Evolutionary conservation across 164 flowering plant species (phyloP).

Genomic region (Vitis amurensis): DNA sequence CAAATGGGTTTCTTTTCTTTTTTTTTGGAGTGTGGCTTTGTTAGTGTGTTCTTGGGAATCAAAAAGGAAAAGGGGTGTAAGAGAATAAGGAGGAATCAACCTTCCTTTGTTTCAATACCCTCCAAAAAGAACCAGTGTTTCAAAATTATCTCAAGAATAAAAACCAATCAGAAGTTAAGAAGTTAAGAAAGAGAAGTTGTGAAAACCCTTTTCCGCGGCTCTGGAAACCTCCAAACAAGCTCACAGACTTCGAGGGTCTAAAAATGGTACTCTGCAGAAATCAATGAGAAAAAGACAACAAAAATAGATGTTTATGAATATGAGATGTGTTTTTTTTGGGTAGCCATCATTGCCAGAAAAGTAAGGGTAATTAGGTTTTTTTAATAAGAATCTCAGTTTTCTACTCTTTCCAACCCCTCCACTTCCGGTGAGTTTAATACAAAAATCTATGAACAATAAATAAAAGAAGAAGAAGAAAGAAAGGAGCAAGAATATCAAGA

Average conservation of each 20-base stretch:
- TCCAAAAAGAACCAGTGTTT: constrained; percentile 24
- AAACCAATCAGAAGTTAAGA: not conserved
- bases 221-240: constrained; percentile 23
- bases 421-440: constrained; percentile 7
- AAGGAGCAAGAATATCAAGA: not conserved
- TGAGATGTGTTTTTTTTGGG: not conserved
- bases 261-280: constrained; percentile 15
- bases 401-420: not conserved
- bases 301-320: constrained; percentile 4
- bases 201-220: not conserved
- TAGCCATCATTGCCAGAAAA: constrained; percentile 7
- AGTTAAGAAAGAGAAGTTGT: constrained; percentile 7
- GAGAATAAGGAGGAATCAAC: constrained; percentile 43
- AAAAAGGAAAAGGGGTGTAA: constrained; percentile 16
- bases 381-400: constrained; percentile 24
- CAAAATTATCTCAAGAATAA: constrained; percentile 10
- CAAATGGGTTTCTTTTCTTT: not conserved
- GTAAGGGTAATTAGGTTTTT: constrained; percentile 11
- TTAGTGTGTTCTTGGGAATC: constrained; percentile 14
- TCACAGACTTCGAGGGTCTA: constrained; percentile 33
- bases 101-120: constrained; percentile 27
- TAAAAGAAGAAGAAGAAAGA: too few relatives aligned
- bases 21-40: not conserved
- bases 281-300: constrained; percentile 26
- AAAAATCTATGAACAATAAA: constrained; percentile 1